Conservation (phyloP, 1,284 basidiomycete species). For the Exobasidium rhododendri region DNA sequence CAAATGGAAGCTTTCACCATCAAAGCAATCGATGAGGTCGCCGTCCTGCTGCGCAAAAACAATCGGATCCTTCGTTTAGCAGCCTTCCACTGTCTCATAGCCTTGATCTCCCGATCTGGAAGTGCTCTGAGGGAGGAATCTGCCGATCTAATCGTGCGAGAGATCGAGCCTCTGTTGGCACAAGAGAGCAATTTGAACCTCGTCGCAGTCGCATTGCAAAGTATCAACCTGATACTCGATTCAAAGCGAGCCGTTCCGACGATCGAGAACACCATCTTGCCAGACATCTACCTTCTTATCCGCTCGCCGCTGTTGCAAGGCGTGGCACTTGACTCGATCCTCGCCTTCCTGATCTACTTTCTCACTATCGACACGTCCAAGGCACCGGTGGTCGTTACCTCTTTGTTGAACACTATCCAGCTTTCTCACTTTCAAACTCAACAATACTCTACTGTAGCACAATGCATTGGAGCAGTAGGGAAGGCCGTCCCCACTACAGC, state of each 20-base stretch:
- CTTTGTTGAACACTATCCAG: conserved; percentile 18
- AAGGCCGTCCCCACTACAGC: conserved; percentile 26
- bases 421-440: conserved; percentile 7
- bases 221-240: conserved; percentile 30
- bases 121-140: conserved; percentile 22
- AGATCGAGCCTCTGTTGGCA: conserved; percentile 37
- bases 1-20: conserved; percentile 72
- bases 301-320: conserved; percentile 74
- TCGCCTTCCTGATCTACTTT: conserved; percentile 74
- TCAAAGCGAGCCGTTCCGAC: conserved; percentile 21
- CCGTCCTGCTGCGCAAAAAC: conserved; percentile 73
- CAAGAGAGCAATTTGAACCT: conserved; percentile 40
- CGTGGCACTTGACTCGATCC: conserved; percentile 71
- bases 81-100: conserved; percentile 74
- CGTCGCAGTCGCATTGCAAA: conserved; percentile 31
- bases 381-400: conserved; percentile 6
- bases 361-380: conserved; percentile 69
- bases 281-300: conserved; percentile 68
- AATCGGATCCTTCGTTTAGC: conserved; percentile 75
- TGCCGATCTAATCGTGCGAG: conserved; percentile 29
- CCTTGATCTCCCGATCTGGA: conserved; percentile 66
- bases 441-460: conserved; percentile 36
- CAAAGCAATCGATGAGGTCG: conserved; percentile 69
- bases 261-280: conserved; percentile 58
- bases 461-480: conserved; percentile 42